These are phyloP conservation scores for Xylaria curta DNA, from an alignment of 495 filamentous ascomycete genomes.

Conservation along the genomic window DNA sequence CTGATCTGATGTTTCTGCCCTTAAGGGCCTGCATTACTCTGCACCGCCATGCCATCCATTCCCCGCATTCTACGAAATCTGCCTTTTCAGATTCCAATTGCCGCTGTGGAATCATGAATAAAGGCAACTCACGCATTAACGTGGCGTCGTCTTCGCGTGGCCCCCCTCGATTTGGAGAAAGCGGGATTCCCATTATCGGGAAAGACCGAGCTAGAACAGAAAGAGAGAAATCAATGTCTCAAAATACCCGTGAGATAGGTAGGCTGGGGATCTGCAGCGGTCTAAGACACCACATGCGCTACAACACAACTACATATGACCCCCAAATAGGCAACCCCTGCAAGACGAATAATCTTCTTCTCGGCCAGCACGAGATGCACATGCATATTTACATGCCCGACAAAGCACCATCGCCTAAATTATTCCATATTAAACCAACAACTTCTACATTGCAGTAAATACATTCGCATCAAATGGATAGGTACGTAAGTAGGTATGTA, in stretches of 20 bases:
- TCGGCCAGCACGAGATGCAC: background rate
- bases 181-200: background rate
- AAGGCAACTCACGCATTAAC: background rate
- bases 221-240: background rate
- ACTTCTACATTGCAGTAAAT: background rate
- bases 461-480: background rate
- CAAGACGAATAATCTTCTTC: background rate
- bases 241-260: background rate
- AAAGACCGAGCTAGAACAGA: background rate
- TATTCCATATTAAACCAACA: background rate
- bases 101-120: background rate
- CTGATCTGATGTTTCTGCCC: background rate
- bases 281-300: slow-evolving; percentile 19
- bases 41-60: slow-evolving; percentile 1
- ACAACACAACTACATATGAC: background rate
- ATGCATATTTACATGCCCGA: background rate
- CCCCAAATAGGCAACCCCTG: background rate
- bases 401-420: background rate
- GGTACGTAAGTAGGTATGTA: background rate
- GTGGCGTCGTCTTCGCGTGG: too few species aligned
- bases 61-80: slow-evolving; percentile 9
- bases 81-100: background rate
- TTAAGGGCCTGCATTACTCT: background rate
- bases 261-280: slow-evolving; percentile 2
- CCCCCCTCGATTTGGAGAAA: background rate